Percentiles rank a stretch among this genome's conserved stretches.
phyloP scores from a whole-genome alignment of 805 yeast species.

The Wickerhamiella siamensis region DNA sequence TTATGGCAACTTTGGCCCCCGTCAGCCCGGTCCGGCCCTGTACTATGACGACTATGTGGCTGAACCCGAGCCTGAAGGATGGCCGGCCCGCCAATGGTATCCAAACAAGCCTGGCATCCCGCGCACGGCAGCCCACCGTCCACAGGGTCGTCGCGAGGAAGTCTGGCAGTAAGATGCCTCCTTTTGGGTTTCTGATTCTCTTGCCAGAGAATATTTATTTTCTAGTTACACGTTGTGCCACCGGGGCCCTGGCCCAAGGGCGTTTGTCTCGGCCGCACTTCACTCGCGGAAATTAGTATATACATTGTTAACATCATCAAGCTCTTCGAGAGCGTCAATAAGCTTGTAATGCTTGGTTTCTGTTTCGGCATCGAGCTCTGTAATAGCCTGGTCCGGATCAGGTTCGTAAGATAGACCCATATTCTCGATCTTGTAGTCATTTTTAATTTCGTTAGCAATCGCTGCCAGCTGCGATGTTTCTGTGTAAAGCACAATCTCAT shows the following conservation, averaged over 20 bases:
- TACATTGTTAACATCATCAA: slow-evolving; percentile 74
- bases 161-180: not conserved
- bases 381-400: slow-evolving; percentile 49
- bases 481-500: slow-evolving; percentile 37
- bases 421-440: slow-evolving; percentile 48
- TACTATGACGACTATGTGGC: not conserved
- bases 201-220: too few relatives aligned
- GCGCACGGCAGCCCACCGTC: not conserved
- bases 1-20: too few relatives aligned
- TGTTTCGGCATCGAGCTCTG: slow-evolving; percentile 40
- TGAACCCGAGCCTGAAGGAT: not conserved
- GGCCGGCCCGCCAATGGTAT: too few relatives aligned
- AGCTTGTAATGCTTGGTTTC: slow-evolving; percentile 43
- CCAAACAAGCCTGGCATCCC: not conserved
- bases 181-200: too few relatives aligned
- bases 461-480: slow-evolving; percentile 49
- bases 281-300: slow-evolving; percentile 48
- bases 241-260: too few relatives aligned
- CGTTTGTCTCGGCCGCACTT: not conserved
- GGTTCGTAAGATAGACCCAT: slow-evolving; percentile 59
- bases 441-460: slow-evolving; percentile 44
- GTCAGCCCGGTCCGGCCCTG: not conserved
- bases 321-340: slow-evolving; percentile 46
- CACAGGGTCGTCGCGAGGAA: not conserved
- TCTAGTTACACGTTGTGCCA: not conserved